Base-by-base conservation (phyloP, 768 basidiomycete genomes). In the Nidularia pulvinata region DNA sequence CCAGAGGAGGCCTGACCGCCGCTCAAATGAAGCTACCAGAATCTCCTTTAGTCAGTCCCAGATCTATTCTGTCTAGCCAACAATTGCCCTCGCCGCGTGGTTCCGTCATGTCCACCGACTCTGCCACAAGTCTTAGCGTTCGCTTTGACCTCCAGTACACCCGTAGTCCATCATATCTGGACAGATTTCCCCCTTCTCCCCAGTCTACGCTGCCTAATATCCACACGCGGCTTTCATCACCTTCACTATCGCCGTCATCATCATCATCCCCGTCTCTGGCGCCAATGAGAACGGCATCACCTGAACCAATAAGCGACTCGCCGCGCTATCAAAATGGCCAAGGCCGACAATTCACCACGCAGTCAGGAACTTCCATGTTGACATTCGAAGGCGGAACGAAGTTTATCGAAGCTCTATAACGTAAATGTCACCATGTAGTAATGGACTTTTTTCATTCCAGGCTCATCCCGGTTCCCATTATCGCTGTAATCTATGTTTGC, bases 381-480 rank as follows among this genome's bases (percentile, higher is more conserved):
- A 75, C 78, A 9, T 72, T 77, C 34, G 60, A 61, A 50, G 70
- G 71, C n/a, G 80, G 79, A 11, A 75, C 78, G 14, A 82, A 76
- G 61, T 82, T 82, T 53, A 64, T 81, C 30, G 80, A 81, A 42
- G 16, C 33, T 46, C 37, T 49, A 48, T 46, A 50, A 36, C 1
- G 22, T 45, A 35, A 16, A 14, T 47, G 36, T 30, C 37, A 9
- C 37, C 37, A n/a, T 39, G n/a, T n/a, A 39, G n/a, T 39, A 39
- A n/a, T 7, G n/a, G 9, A 39, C 37, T 39, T 39, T 9, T 39
- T 39, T 39, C 37, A 7, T 39, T 39, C 37, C n/a, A n/a, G 7
- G n/a, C 37, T 9, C 37, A 7, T 39, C n/a, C 9, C 45, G 9
- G 22, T 25, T 46, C 9, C 7, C 19, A 19, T n/a, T 46, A 46